These are phyloP conservation scores for Geopyxis carbonaria DNA, from an alignment of 495 filamentous ascomycete species.

Conservation along the genomic window DNA sequence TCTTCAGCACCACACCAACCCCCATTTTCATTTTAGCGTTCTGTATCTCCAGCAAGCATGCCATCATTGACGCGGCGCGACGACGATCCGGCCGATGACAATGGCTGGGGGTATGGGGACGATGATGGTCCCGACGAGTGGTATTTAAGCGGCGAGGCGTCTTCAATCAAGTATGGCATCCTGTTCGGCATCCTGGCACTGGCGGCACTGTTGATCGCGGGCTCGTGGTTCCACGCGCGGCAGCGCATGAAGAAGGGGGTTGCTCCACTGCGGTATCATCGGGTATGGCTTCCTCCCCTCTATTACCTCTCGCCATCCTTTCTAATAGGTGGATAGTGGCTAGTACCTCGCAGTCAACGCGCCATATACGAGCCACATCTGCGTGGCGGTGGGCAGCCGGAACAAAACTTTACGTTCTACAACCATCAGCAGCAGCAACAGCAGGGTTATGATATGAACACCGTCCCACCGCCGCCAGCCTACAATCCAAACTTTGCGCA, in stretches of 20 bases:
- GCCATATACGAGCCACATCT: conserved; percentile 36
- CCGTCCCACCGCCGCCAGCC: conserved; percentile 34
- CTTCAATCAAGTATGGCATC: conserved; percentile 45
- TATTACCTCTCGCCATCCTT: neutral
- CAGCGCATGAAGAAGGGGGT: conserved; percentile 42
- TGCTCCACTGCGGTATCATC: conserved; percentile 47
- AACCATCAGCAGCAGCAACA: conserved; percentile 17
- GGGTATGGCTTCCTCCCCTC: conserved; percentile 31
- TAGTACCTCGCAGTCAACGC: conserved; percentile 39
- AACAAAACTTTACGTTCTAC: conserved; percentile 29
- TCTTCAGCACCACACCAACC: too few relatives aligned
- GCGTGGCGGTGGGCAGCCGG: conserved; percentile 25
- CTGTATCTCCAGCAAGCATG: too few relatives aligned
- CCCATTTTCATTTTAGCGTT: too few relatives aligned
- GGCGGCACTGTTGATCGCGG: conserved; percentile 38
- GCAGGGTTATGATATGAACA: conserved; percentile 38
- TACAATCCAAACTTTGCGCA: conserved; percentile 26
- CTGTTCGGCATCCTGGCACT: conserved; percentile 40
- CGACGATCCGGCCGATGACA: neutral
- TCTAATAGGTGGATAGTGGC: conserved; percentile 32
- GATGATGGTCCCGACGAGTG: conserved; percentile 12
- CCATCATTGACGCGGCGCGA: neutral
- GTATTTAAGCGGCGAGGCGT: conserved; percentile 18
- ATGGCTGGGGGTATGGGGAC: neutral
- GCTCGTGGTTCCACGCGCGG: conserved; percentile 47